Evolutionary conservation across 306 rosid genomes (phyloP).

Genomic region (Styphnolobium japonicum): DNA sequence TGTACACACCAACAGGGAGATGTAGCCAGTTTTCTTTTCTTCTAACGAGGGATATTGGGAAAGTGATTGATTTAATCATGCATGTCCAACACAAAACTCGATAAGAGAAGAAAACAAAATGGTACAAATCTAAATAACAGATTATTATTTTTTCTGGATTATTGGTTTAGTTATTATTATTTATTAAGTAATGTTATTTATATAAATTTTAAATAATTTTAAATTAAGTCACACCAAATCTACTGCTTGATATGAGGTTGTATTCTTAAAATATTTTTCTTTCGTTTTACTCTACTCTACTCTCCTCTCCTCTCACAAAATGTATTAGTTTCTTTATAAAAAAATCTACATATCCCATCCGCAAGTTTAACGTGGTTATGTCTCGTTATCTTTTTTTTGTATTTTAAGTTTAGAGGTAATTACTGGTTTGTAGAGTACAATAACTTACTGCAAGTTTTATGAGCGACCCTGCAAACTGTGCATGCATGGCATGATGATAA

Average conservation of each 20-base stretch:
- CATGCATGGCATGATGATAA: constrained; percentile 39
- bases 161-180: no score
- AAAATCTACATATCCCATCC: background rate
- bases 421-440: background rate
- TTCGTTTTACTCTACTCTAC: no score
- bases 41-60: constrained; percentile 10
- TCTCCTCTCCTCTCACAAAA: no score
- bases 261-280: no score
- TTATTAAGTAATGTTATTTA: no score
- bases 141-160: no score
- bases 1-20: background rate
- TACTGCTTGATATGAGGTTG: no score
- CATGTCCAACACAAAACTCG: constrained; percentile 22
- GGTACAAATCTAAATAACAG: no score
- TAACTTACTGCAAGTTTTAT: background rate
- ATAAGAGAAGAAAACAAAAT: background rate
- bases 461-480: constrained; percentile 18
- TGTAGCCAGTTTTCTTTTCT: background rate
- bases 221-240: no score
- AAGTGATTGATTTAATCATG: constrained; percentile 48
- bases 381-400: background rate
- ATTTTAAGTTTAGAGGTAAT: background rate
- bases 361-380: background rate
- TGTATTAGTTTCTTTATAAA: no score
- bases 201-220: no score